phyloP scores from a whole-genome alignment of 140 eudicot species.

The Oenanthe javanica region DNA sequence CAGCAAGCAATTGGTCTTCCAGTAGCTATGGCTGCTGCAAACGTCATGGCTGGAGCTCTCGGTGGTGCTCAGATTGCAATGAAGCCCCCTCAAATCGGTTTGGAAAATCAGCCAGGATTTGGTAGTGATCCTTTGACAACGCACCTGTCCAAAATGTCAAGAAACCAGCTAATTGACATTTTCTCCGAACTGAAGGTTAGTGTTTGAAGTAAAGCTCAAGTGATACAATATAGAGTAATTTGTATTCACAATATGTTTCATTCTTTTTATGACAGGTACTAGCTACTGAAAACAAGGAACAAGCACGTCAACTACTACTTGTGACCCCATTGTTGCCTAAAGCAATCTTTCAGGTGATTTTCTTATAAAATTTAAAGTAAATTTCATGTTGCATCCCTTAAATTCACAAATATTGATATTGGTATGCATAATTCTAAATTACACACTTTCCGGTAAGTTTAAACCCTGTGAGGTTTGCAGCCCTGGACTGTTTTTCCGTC shows the following conservation, averaged over 20 bases:
- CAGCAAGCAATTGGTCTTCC: constrained; percentile 64
- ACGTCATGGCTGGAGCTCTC: constrained; percentile 72
- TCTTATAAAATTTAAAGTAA: not conserved
- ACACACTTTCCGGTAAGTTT: not conserved
- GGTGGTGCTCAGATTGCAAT: constrained; percentile 61
- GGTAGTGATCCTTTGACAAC: constrained; percentile 70
- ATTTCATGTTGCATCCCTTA: not conserved
- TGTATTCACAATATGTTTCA: constrained; percentile 6
- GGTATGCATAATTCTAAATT: not conserved
- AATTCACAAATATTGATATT: not conserved
- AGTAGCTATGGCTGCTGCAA: constrained; percentile 80
- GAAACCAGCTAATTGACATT: constrained; percentile 64
- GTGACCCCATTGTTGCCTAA: constrained; percentile 56
- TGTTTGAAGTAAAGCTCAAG: constrained; percentile 10
- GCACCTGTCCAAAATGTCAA: constrained; percentile 77
- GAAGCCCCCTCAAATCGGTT: constrained; percentile 38
- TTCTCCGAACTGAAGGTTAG: constrained; percentile 75
- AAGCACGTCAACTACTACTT: constrained; percentile 70
- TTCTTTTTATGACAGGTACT: constrained; percentile 40
- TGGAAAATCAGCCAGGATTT: constrained; percentile 38
- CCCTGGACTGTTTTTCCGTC: no score
- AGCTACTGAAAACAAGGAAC: constrained; percentile 78
- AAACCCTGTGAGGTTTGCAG: no score
- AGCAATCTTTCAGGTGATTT: constrained; percentile 76
- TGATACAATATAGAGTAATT: not conserved